Base-by-base conservation (phyloP, 2,329 filamentous ascomycete species). In the Beauveria australis region DNA sequence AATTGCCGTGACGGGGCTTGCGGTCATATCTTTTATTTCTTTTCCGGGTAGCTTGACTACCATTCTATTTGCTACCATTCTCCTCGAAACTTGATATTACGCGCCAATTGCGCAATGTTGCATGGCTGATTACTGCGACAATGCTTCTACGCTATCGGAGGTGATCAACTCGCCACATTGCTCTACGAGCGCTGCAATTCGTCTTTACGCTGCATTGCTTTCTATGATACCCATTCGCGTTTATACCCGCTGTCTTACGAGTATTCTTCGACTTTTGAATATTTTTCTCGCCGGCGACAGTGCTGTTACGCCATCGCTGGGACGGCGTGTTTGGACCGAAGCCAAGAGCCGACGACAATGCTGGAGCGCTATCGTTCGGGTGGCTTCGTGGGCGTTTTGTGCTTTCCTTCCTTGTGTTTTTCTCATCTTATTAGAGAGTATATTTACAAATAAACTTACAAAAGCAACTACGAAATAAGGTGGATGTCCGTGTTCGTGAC, bases 231-330 rank as follows among this genome's bases (percentile, higher is more conserved):
- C 75, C 75, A 76, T 75, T 66, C 67, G 73, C 73, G 74, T 77
- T 76, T 75, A 71, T 69, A 74, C 73, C 69, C 74, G 74, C 73
- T 72, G 73, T 77, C 74, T 69, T 68, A 72, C 75, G 75, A 76
- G 74, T 65, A 44, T 63, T 64, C 19, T 68, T 61, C 63, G 43
- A 54, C 58, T 47, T 28, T 37, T 60, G 58, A 46, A 48, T 62
- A 65, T 62, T 48, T 61, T 66, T 68, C 75, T 81, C 78, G 78
- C 78, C 78, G 75, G 78, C 76, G 77, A 81, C 70, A 81, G 78
- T 80, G 78, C 78, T 78, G 64, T 71, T 80, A 79, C 78, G 79
- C 79, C 78, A 81, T 81, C 74, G 77, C 77, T 77, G 77, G 76
- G 78, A 80, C 77, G 78, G 78, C 73, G 78, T 76, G 74, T 79